phyloP scores from a whole-genome alignment of 768 basidiomycete species.

The Leccinellum rugosiceps region DNA sequence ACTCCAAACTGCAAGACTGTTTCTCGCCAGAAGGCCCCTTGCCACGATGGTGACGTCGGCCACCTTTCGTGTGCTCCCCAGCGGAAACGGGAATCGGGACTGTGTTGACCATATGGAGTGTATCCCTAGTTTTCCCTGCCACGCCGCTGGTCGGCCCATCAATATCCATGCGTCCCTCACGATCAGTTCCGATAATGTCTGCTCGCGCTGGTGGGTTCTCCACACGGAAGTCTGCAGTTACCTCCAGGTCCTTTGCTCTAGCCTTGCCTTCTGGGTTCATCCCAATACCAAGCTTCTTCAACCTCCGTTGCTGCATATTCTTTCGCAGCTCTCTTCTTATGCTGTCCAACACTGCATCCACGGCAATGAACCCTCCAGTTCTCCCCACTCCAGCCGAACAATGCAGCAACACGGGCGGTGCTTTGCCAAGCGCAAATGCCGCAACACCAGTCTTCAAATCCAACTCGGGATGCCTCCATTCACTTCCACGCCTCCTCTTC shows the following conservation, averaged over 20 bases:
- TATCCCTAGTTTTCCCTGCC: not conserved
- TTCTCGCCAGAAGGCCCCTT: slow-evolving; percentile 3
- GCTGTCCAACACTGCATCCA: slow-evolving; percentile 82
- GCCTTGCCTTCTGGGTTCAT: not conserved
- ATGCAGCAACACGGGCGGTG: slow-evolving; percentile 70
- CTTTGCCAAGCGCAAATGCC: slow-evolving; percentile 43
- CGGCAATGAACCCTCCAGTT: slow-evolving; percentile 90
- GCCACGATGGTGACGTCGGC: slow-evolving; percentile 6
- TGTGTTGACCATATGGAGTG: slow-evolving; percentile 16
- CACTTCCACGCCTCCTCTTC: slow-evolving; percentile 12
- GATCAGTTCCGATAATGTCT: slow-evolving; percentile 1
- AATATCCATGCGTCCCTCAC: slow-evolving; percentile 22
- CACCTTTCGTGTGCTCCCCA: slow-evolving; percentile 25
- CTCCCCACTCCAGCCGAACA: slow-evolving; percentile 95
- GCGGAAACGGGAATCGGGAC: slow-evolving; percentile 28
- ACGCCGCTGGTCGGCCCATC: slow-evolving; percentile 17
- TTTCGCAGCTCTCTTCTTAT: slow-evolving; percentile 56
- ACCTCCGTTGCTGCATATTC: slow-evolving; percentile 23
- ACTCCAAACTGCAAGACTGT: slow-evolving; percentile 16
- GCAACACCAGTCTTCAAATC: slow-evolving; percentile 57
- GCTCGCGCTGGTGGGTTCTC: slow-evolving; percentile 10
- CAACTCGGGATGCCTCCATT: slow-evolving; percentile 39
- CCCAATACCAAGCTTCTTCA: not conserved
- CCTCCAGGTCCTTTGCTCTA: slow-evolving; percentile 2
- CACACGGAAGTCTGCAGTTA: slow-evolving; percentile 1